These are phyloP conservation scores for Acacia crassicarpa DNA, from an alignment of 306 rosid species.

Conservation along the genomic window DNA sequence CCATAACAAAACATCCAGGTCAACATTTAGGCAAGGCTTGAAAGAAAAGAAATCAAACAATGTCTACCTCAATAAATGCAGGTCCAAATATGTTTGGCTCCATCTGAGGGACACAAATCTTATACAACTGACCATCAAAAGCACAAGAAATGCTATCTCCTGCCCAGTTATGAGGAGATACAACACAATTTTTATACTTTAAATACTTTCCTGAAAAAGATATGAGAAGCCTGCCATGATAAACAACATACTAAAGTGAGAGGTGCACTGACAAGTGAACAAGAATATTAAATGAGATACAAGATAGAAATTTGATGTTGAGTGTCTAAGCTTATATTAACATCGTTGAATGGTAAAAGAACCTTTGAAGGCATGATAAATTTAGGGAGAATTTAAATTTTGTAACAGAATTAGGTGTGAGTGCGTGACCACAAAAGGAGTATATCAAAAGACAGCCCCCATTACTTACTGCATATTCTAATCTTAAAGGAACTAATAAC, in stretches of 20 bases:
- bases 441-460: background rate
- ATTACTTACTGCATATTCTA: background rate
- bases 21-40: constrained; percentile 16
- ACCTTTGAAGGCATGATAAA: background rate
- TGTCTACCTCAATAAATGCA: constrained; percentile 85
- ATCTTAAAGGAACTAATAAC: background rate
- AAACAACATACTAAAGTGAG: constrained; percentile 29
- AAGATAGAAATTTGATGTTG: constrained; percentile 2
- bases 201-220: constrained; percentile 91
- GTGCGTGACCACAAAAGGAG: background rate
- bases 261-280: constrained; percentile 23
- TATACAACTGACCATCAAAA: constrained; percentile 63
- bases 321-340: constrained; percentile 16
- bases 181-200: constrained; percentile 46
- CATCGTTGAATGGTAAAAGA: constrained; percentile 19
- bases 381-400: constrained; percentile 5
- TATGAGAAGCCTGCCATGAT: constrained; percentile 79
- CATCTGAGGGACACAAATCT: constrained; percentile 68
- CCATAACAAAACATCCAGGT: constrained; percentile 12
- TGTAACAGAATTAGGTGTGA: background rate
- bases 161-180: constrained; percentile 50
- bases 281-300: constrained; percentile 17
- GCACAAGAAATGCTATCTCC: constrained; percentile 49
- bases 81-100: constrained; percentile 78
- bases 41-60: constrained; percentile 25